Evolutionary conservation across 495 filamentous ascomycete genomes (phyloP).

Genomic region (Xylaria bambusicola): DNA sequence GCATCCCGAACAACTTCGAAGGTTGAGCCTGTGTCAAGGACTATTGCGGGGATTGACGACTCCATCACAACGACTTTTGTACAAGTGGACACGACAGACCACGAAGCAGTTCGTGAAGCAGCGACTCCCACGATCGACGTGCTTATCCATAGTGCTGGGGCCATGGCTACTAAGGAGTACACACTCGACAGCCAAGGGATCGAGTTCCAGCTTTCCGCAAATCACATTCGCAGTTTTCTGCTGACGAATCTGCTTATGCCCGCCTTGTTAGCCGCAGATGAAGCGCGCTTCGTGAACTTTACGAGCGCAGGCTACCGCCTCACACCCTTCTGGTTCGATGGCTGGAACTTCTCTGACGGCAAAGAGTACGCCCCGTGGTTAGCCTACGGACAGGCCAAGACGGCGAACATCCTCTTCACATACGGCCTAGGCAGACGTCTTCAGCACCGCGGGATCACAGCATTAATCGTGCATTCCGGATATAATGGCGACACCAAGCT

Average conservation of each 20-base stretch:
- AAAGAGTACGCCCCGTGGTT: slow-evolving; percentile 43
- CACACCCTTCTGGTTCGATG: slow-evolving; percentile 48
- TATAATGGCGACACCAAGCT: slow-evolving; percentile 39
- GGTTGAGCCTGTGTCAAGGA: slow-evolving; percentile 41
- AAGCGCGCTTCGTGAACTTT: slow-evolving; percentile 40
- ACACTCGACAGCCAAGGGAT: slow-evolving; percentile 47
- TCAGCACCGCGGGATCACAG: slow-evolving; percentile 15
- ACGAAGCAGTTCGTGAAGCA: slow-evolving; percentile 52
- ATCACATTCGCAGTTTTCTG: slow-evolving; percentile 62
- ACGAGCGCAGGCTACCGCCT: slow-evolving; percentile 45
- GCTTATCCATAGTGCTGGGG: slow-evolving; percentile 69
- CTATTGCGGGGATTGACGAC: slow-evolving; percentile 41
- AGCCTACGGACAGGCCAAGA: slow-evolving; percentile 60
- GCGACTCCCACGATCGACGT: slow-evolving; percentile 58
- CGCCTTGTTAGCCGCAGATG: slow-evolving; percentile 40
- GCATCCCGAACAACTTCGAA: slow-evolving; percentile 43
- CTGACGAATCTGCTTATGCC: slow-evolving; percentile 57
- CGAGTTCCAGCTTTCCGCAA: slow-evolving; percentile 61
- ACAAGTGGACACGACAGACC: slow-evolving; percentile 48
- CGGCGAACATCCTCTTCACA: slow-evolving; percentile 60
- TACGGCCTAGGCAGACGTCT: slow-evolving; percentile 49
- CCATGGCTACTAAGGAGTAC: slow-evolving; percentile 56
- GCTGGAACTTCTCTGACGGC: slow-evolving; percentile 49
- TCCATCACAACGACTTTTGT: slow-evolving; percentile 45
- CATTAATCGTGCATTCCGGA: slow-evolving; percentile 49